phyloP scores from a whole-genome alignment of 441 rosid species.

The Gossypium schwendimanii region DNA sequence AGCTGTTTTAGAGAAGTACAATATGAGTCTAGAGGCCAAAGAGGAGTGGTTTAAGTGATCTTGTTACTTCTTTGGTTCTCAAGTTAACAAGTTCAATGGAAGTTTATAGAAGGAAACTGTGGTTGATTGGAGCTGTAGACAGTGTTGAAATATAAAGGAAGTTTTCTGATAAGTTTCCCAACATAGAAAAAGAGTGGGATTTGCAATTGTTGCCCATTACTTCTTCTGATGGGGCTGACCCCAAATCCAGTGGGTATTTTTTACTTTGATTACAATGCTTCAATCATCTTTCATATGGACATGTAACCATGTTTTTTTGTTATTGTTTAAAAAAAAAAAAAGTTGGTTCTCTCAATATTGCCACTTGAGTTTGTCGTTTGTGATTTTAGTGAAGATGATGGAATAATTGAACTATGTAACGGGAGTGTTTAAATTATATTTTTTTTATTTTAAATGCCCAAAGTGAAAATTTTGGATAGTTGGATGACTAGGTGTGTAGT shows the following conservation, averaged over 20 bases:
- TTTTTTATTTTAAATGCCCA: no score
- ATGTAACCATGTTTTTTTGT: background rate
- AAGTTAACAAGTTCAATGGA: conserved; percentile 42
- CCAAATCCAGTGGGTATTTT: conserved; percentile 49
- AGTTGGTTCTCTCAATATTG: no score
- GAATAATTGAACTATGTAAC: no score
- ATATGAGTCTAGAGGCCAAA: conserved; percentile 7
- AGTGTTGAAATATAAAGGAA: conserved; percentile 52
- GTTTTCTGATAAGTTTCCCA: conserved; percentile 42
- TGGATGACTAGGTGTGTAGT: no score
- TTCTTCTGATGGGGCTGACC: conserved; percentile 32
- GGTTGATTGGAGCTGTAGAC: conserved; percentile 56
- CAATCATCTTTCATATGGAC: background rate
- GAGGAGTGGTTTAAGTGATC: conserved; percentile 29
- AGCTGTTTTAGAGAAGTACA: conserved; percentile 20
- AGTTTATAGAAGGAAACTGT: conserved; percentile 32
- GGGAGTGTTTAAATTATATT: no score
- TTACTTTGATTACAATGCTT: background rate
- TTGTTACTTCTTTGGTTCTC: conserved; percentile 31
- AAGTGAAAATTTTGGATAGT: no score
- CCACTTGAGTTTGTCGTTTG: no score
- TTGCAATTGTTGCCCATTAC: conserved; percentile 64
- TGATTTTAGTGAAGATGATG: no score
- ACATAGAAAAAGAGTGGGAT: conserved; percentile 63
- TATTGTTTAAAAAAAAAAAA: no score